phyloP scores from a whole-genome alignment of 1,139 yeast species.

The Magnusiomyces fungicola region DNA sequence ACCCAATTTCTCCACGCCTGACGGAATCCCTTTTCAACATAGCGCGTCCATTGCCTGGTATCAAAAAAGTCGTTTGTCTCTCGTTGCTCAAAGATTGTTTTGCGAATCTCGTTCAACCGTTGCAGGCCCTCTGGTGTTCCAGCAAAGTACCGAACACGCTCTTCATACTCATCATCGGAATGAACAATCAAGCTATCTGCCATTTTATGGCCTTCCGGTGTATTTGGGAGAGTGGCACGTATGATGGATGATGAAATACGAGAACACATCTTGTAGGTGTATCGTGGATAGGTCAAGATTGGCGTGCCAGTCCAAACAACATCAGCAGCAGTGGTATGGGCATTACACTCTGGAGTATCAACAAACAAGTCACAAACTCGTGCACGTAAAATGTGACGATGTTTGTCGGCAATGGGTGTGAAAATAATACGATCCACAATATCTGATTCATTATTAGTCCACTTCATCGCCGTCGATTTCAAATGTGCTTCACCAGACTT shows the following conservation, averaged over 20 bases:
- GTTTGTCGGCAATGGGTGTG: slow-evolving; percentile 32
- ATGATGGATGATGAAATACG: slow-evolving; percentile 30
- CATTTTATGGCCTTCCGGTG: slow-evolving; percentile 17
- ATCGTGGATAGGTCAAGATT: slow-evolving; percentile 29
- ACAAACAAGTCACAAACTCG: slow-evolving; percentile 30
- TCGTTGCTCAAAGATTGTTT: slow-evolving; percentile 23
- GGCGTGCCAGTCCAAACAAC: slow-evolving; percentile 34
- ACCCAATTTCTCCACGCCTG: slow-evolving; percentile 31
- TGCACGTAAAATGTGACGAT: slow-evolving; percentile 28
- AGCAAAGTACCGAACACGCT: slow-evolving; percentile 24
- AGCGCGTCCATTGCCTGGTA: slow-evolving; percentile 28
- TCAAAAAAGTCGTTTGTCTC: slow-evolving; percentile 25
- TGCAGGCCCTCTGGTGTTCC: slow-evolving; percentile 17
- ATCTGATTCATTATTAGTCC: slow-evolving; percentile 22
- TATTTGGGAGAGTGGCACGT: slow-evolving; percentile 23
- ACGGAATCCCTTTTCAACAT: slow-evolving; percentile 26
- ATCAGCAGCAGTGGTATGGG: slow-evolving; percentile 35
- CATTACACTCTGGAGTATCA: slow-evolving; percentile 35
- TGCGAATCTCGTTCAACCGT: slow-evolving; percentile 23
- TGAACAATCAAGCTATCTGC: slow-evolving; percentile 22
- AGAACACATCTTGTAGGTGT: slow-evolving; percentile 30
- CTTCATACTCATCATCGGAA: slow-evolving; percentile 27
- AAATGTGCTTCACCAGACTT: slow-evolving; percentile 27
- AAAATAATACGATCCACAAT: slow-evolving; percentile 25
- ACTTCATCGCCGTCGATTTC: slow-evolving; percentile 22